Base-by-base conservation (phyloP, 768 basidiomycete genomes). In the Vararia minispora region DNA sequence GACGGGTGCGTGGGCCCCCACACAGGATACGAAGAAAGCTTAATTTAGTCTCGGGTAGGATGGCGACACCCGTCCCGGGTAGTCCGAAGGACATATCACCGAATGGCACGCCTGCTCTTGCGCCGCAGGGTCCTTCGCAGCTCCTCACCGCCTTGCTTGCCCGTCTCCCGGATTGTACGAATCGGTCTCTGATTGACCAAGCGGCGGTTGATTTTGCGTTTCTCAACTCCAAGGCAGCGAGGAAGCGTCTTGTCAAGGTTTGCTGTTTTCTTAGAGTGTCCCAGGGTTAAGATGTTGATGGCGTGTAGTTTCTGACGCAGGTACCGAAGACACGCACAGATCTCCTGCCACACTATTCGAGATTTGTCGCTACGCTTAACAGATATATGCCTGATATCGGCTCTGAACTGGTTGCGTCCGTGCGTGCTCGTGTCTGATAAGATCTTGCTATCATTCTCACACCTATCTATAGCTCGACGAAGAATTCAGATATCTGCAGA, bases 301-400 rank as follows among this genome's bases (percentile, higher is more conserved):
- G 17, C 18, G 14, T 22, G 12, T 16, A 91, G 86, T 87, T 85
- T 52, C 68, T 98, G 51, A 67, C 69, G 4, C 79, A 85, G 51
- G 78, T 88, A 5, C 85, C 85, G 0, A 90, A 90, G 60, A 86
- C 80, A 50, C 74, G 95, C 27, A 80, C 72, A 1, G 95, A 99
- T 57, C 65, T 98, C 12, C 58, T 98, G 25, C 92, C 95, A 2
- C 89, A 98, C 58, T 98, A 98, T 56, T 76, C 89, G 9, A 66
- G 95, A 43, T 63, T 98, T 21, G 76, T 91, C 12, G 91, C 90
- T 1, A 97, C 83, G 0, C 62, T 99, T 23, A 80, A 79, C 51
- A 79, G 64, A 47, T 98, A 94, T 53, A 90, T 98, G 89, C 84
- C 91, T 1, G 95, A 98, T 50, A 64, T 98, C 33, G 90, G 90